A percentile compares a stretch with the other conserved stretches of the same genome.
Conservation (phyloP, 2,329 filamentous ascomycete species). For the Metarhizium album region DNA sequence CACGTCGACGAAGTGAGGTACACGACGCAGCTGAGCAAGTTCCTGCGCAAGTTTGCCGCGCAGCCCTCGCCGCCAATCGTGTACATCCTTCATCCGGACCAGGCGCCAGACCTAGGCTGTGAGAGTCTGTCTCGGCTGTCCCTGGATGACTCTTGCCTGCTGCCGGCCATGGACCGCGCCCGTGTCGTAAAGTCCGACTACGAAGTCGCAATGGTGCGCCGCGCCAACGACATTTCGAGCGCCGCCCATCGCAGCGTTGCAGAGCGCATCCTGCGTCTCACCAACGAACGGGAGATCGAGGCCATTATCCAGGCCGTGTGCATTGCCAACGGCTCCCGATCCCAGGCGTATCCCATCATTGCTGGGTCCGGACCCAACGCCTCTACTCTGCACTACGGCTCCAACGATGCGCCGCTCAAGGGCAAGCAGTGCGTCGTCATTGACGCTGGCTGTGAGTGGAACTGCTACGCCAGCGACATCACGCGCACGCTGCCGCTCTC, state of each 20-base stretch:
- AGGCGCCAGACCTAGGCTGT: constrained; percentile 19
- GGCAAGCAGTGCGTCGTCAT: constrained; percentile 67
- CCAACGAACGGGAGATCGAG: constrained; percentile 75
- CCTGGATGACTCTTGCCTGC: constrained; percentile 44
- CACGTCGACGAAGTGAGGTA: constrained; percentile 65
- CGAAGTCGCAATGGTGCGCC: constrained; percentile 71
- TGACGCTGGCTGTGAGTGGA: constrained; percentile 79
- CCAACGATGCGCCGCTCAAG: constrained; percentile 62
- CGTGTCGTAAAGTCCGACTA: constrained; percentile 79
- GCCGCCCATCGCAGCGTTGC: constrained; percentile 67
- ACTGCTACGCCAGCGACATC: constrained; percentile 80
- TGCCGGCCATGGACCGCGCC: constrained; percentile 65
- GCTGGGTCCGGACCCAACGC: constrained; percentile 76
- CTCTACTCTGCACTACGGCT: constrained; percentile 75
- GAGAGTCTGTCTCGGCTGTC: constrained; percentile 15
- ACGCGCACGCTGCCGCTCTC: constrained; percentile 78
- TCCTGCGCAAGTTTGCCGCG: constrained; percentile 28
- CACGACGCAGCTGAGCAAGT: constrained; percentile 38
- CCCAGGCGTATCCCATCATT: constrained; percentile 83
- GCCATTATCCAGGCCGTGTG: constrained; percentile 66
- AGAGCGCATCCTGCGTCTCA: constrained; percentile 47
- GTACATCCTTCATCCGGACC: constrained; percentile 37
- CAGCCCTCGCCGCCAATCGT: constrained; percentile 27
- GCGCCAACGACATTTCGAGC: constrained; percentile 71
- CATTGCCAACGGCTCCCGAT: constrained; percentile 58